These are phyloP conservation scores for Echria macrotheca DNA, from an alignment of 495 filamentous ascomycete species.

Conservation along the genomic window DNA sequence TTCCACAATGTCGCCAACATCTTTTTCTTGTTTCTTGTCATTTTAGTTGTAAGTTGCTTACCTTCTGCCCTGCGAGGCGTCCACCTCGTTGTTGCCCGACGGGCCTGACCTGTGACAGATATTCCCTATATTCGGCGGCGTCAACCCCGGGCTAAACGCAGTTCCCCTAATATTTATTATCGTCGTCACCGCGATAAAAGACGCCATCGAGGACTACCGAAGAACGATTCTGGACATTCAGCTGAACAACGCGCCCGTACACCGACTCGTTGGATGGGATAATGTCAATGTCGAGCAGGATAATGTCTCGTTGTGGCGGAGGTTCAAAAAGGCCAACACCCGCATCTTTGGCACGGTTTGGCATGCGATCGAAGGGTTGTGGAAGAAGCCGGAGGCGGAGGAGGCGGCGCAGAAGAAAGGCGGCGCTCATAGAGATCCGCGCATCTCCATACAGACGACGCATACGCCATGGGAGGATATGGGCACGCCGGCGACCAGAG, in stretches of 20 bases:
- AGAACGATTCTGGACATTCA: slow-evolving; percentile 88
- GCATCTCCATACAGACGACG: slow-evolving; percentile 61
- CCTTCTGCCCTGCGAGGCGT: not conserved
- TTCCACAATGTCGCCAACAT: slow-evolving; percentile 99
- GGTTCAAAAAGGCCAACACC: slow-evolving; percentile 84
- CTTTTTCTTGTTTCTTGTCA: slow-evolving; percentile 95
- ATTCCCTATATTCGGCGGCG: slow-evolving; percentile 90
- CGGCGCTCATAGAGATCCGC: slow-evolving; percentile 35
- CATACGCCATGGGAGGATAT: slow-evolving; percentile 55
- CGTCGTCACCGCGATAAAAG: slow-evolving; percentile 85
- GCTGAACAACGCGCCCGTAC: slow-evolving; percentile 93
- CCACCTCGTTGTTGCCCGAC: not conserved
- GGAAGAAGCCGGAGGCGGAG: slow-evolving; percentile 41
- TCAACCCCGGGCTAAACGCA: slow-evolving; percentile 83
- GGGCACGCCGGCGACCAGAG: slow-evolving; percentile 46
- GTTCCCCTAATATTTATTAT: slow-evolving; percentile 94
- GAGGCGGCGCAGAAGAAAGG: slow-evolving; percentile 28
- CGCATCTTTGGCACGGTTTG: slow-evolving; percentile 55
- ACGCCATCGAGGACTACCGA: slow-evolving; percentile 96
- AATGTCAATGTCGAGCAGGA: slow-evolving; percentile 94
- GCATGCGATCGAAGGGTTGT: slow-evolving; percentile 33
- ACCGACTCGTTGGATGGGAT: slow-evolving; percentile 78
- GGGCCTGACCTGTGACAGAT: slow-evolving; percentile 52
- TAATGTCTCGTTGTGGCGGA: slow-evolving; percentile 79
- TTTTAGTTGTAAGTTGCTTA: slow-evolving; percentile 69